These are phyloP conservation scores for Claviceps purpurea DNA, from an alignment of 2,329 filamentous ascomycete species.

Conservation along the genomic window DNA sequence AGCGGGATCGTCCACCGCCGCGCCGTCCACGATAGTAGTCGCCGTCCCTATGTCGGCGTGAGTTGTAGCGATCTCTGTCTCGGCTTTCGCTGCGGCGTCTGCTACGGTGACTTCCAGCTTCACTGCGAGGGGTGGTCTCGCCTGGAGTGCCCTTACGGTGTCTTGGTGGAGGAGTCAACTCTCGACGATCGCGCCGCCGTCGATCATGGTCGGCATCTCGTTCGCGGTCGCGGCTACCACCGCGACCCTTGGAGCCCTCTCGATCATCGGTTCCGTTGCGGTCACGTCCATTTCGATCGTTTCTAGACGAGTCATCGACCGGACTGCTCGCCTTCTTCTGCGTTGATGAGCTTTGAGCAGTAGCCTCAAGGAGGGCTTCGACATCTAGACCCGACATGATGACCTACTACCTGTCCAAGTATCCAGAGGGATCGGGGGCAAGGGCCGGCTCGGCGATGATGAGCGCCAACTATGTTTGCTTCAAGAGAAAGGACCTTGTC, in stretches of 20 bases:
- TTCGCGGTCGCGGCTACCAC: constrained; percentile 42
- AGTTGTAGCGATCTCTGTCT: constrained; percentile 60
- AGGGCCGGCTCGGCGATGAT: neutral
- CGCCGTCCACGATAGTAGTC: constrained; percentile 49
- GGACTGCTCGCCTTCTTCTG: constrained; percentile 32
- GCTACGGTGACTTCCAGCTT: constrained; percentile 69
- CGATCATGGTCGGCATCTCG: constrained; percentile 43
- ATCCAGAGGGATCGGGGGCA: neutral
- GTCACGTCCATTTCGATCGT: constrained; percentile 14
- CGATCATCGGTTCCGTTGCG: constrained; percentile 34
- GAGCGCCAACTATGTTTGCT: neutral
- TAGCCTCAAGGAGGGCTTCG: constrained; percentile 80
- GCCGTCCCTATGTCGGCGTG: constrained; percentile 59
- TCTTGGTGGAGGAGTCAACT: constrained; percentile 38
- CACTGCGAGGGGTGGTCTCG: constrained; percentile 57
- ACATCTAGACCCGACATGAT: constrained; percentile 52
- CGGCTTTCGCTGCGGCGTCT: constrained; percentile 68
- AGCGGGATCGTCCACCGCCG: constrained; percentile 40
- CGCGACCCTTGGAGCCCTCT: constrained; percentile 42
- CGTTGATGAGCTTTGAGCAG: constrained; percentile 47
- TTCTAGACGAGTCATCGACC: constrained; percentile 38
- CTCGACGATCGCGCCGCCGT: constrained; percentile 36
- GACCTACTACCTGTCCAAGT: constrained; percentile 7
- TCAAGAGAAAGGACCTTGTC: neutral
- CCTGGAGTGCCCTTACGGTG: constrained; percentile 36